These are phyloP conservation scores for Metarhizium sp. DNA, from an alignment of 2,329 filamentous ascomycete genomes.

Conservation along the genomic window DNA sequence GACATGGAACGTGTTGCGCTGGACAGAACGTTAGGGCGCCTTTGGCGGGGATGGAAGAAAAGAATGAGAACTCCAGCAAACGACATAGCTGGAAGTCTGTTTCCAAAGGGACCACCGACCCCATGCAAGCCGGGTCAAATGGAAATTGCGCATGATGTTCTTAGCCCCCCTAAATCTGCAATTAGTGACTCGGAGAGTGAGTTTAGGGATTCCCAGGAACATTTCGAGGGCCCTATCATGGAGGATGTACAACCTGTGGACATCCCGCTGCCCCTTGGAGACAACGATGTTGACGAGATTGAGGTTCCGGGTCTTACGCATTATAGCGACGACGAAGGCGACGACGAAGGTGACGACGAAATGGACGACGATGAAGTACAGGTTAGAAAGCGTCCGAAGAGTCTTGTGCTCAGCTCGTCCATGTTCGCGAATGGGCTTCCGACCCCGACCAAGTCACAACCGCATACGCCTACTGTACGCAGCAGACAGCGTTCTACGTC, in stretches of 20 bases:
- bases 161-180: conserved; percentile 10
- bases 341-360: conserved; percentile 34
- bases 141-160: conserved; percentile 24
- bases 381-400: conserved; percentile 34
- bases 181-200: conserved; percentile 7
- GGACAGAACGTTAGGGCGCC: conserved; percentile 74
- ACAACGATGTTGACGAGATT: conserved; percentile 69
- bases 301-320: conserved; percentile 62
- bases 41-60: conserved; percentile 97
- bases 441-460: conserved; percentile 24
- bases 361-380: conserved; percentile 25
- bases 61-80: conserved; percentile 52
- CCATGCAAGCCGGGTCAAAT: conserved; percentile 24
- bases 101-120: conserved; percentile 35
- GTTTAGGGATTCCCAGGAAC: conserved; percentile 8
- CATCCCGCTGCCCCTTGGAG: conserved; percentile 59
- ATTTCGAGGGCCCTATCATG: conserved; percentile 9
- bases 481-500: conserved; percentile 38
- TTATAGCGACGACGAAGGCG: conserved; percentile 54
- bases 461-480: conserved; percentile 23
- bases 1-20: conserved; percentile 92
- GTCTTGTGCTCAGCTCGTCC: conserved; percentile 20
- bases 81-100: conserved; percentile 37
- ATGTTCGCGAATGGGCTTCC: conserved; percentile 19
- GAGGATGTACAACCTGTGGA: conserved; percentile 24